Percentiles rank a stretch among this genome's conserved stretches.
Conservation (phyloP, 1,139 yeast genomes). For the Debaryomyces subglobosus region DNA sequence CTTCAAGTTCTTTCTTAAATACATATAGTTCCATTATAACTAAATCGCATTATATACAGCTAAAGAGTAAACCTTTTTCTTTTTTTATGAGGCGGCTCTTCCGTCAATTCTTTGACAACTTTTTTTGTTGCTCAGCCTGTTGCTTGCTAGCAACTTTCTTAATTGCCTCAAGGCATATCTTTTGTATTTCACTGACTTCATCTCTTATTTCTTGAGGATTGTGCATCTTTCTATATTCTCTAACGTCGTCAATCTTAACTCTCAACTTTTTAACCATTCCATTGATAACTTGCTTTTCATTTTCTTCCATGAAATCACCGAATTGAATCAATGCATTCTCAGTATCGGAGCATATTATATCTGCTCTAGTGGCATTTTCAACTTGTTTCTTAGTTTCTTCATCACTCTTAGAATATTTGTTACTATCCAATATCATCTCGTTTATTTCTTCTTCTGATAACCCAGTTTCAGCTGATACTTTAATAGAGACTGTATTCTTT, state of each 20-base stretch:
- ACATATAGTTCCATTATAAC: conserved; percentile 3
- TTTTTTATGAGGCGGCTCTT: too few relatives aligned
- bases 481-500: conserved; percentile 55
- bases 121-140: conserved; percentile 18
- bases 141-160: conserved; percentile 55
- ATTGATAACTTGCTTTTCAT: conserved; percentile 34
- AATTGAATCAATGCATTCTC: conserved; percentile 53
- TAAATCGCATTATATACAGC: not conserved
- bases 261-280: conserved; percentile 39
- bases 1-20: not conserved
- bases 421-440: conserved; percentile 56
- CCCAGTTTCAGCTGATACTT: conserved; percentile 72
- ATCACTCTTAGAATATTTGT: conserved; percentile 44
- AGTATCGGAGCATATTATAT: conserved; percentile 57
- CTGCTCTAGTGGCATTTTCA: conserved; percentile 57
- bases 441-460: conserved; percentile 66
- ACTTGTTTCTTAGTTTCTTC: conserved; percentile 41
- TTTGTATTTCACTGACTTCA: conserved; percentile 54
- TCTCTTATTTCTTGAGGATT: conserved; percentile 42
- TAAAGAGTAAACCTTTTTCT: too few relatives aligned
- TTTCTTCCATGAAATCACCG: conserved; percentile 42
- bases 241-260: conserved; percentile 48
- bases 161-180: conserved; percentile 52
- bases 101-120: not conserved
- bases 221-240: conserved; percentile 36